A percentile compares a stretch with the other conserved stretches of the same genome.
Evolutionary conservation across 2,329 filamentous ascomycete genomes (phyloP).

Genomic region (Fusarium setosum): DNA sequence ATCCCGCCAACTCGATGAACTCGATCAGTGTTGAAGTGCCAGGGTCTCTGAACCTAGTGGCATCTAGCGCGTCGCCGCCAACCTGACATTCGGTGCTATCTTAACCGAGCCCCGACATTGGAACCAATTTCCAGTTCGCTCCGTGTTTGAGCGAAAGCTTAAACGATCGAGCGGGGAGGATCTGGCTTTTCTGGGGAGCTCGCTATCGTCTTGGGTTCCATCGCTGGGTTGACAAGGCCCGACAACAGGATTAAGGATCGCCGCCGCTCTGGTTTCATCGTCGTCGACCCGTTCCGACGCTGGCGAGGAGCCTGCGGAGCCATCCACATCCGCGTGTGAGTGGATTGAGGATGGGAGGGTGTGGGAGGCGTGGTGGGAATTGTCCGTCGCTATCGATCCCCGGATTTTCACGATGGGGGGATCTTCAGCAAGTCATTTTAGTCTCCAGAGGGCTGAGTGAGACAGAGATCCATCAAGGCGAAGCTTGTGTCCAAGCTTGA

Average conservation of each 20-base stretch:
- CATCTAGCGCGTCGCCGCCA: constrained; percentile 26
- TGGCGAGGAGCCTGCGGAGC: background rate
- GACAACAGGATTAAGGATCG: constrained; percentile 19
- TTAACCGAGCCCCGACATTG: constrained; percentile 24
- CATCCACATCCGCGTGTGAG: constrained; percentile 20
- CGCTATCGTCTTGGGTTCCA: constrained; percentile 7
- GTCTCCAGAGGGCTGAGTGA: background rate
- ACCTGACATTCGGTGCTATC: constrained; percentile 26
- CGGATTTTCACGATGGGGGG: constrained; percentile 32
- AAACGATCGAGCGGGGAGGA: constrained; percentile 13
- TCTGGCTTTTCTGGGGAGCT: background rate
- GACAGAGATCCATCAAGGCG: constrained; percentile 18
- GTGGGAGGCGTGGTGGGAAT: constrained; percentile 15
- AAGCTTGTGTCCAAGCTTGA: constrained; percentile 11
- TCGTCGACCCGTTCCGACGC: constrained; percentile 27
- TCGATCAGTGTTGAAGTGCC: constrained; percentile 11
- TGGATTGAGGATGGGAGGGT: constrained; percentile 26
- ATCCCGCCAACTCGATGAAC: constrained; percentile 16
- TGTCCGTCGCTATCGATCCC: constrained; percentile 31
- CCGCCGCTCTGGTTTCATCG: constrained; percentile 22
- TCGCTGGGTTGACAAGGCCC: background rate
- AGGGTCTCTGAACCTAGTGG: constrained; percentile 28
- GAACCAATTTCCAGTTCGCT: constrained; percentile 2
- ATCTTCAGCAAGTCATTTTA: constrained; percentile 3
- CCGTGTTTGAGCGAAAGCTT: background rate